Evolutionary conservation across 2,329 filamentous ascomycete genomes (phyloP), one percentile per base, ranked within the genome.

Genomic region (Zalaria sp.): DNA sequence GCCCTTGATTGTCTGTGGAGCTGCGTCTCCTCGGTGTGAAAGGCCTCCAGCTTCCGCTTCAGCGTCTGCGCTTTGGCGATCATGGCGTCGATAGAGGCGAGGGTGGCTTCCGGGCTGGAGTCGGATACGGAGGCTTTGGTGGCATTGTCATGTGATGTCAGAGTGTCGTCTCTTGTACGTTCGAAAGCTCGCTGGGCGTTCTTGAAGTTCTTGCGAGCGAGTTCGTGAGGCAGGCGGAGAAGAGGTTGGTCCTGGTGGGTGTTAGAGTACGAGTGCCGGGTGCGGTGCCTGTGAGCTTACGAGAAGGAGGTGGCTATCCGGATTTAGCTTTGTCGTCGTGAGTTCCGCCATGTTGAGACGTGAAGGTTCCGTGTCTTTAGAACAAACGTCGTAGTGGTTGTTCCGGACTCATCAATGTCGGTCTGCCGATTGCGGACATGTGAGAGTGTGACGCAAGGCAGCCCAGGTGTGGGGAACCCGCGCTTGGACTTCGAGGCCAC

Each of bases 191-290:
- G 79, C 58, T 87, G 83, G 35, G 83, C 83, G 3, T 81, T 78
- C 54, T 93, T 91, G 65, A 96, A 93, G 65, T 93, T 96, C 60
- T 91, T 89, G 43, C 87, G 82, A 25, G 93, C 79, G 43, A 95
- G 81, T 59, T 96, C 91, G 63, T 89, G 82, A 11, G 91, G 91
- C 25, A 96, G 77, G 29, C 88, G 86, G 51, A 98, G 78, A 50
- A 96, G 82, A 3, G 89, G 83, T 73, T 96, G 89, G 57, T 98
- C 91, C 87, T 89, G 49, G 25, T 10, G 4, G 25, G 7, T 18
- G 10, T n/a, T 37, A 36, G 29, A 7, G 18, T 2, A 18, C 2
- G 18, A 18, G 18, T 9, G 34, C 43, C 34, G 40, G 10, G 34
- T 28, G 39, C 26, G 35, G 40, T 37, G 25, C 31, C 4, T 10